Evolutionary conservation across 2,329 filamentous ascomycete species (phyloP).

Genomic region (Fusarium sp.): DNA sequence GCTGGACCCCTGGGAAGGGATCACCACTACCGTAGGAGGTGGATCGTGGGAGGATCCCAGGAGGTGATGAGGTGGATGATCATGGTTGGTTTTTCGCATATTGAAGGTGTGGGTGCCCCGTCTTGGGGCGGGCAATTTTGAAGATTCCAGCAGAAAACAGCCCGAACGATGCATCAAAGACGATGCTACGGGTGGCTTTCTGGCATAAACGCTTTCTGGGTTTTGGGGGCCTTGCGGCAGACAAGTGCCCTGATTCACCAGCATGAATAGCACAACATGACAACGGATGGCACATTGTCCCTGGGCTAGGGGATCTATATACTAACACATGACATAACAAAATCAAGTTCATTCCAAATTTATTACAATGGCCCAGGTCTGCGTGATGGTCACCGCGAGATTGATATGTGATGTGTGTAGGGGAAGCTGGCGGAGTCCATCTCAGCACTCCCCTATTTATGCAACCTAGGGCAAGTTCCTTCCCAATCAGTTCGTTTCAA

Average conservation of each 20-base stretch:
- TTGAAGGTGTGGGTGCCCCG: not conserved
- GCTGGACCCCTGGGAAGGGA: conserved; percentile 60
- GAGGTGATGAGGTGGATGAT: not conserved
- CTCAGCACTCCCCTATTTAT: not conserved
- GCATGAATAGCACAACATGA: not conserved
- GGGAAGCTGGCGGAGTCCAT: not conserved
- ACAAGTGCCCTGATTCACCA: too few relatives aligned
- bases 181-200: not conserved
- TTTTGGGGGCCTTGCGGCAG: too few relatives aligned
- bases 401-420: not conserved
- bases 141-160: not conserved
- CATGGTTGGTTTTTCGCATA: conserved; percentile 1
- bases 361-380: not conserved
- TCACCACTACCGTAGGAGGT: conserved; percentile 48
- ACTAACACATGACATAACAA: not conserved
- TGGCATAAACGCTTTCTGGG: too few relatives aligned
- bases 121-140: not conserved
- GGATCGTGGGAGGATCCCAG: not conserved
- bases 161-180: not conserved
- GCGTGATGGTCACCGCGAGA: not conserved
- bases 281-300: not conserved
- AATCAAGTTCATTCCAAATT: not conserved
- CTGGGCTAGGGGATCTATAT: not conserved
- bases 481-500: not conserved
- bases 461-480: not conserved